Evolutionary conservation across 2,329 filamentous ascomycete genomes (phyloP), one percentile per base, ranked within the genome.

Genomic region (Graphiopsis chlorocephala): DNA sequence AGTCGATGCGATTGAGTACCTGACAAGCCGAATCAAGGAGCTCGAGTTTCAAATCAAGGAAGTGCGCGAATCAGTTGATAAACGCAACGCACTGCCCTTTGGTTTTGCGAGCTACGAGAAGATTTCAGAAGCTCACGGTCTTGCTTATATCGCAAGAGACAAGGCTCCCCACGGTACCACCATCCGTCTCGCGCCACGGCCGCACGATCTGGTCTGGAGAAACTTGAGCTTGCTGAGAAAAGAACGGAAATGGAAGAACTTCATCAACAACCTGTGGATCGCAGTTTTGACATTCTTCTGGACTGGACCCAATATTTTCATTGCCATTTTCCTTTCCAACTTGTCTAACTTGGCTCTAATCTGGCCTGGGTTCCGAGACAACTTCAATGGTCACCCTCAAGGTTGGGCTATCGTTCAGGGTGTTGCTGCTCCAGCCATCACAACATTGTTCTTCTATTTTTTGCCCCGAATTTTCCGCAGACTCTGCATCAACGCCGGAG

Each of bases 201-300:
- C 95, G 3, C 92, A 91, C 74, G 94, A 98, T 75, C 86, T 99
- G 61, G 96, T 99, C 69, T 99, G 95, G 95, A 90, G 92, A 75
- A 99, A 99, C 73, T 85, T 99, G 80, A 85, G 87, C 6, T 80
- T 98, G 64, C 86, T 84, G 17, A 88, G 88, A 45, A 81, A 85
- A 29, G 85, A 88, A 0, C 86, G 93, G 61, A 85, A 85, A 67
- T 90, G 90, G 80, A 90, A 90, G 71, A 84, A 89, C 45, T 84
- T 94, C 67, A 83, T 92, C 72, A 96, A 95, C 78, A 90, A 90
- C 66, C 77, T 97, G 64, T 97, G 93, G 92, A 89, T 97, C 48
- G 81, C 85, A 3, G 72, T 94, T 0, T 79, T 99, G 61, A 98
- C 94, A 0, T 66, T 96, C 1, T 74, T 96, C 8, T 99, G 93